Evolutionary conservation across 805 yeast species (phyloP).

Genomic region (Brettanomyces nanus): DNA sequence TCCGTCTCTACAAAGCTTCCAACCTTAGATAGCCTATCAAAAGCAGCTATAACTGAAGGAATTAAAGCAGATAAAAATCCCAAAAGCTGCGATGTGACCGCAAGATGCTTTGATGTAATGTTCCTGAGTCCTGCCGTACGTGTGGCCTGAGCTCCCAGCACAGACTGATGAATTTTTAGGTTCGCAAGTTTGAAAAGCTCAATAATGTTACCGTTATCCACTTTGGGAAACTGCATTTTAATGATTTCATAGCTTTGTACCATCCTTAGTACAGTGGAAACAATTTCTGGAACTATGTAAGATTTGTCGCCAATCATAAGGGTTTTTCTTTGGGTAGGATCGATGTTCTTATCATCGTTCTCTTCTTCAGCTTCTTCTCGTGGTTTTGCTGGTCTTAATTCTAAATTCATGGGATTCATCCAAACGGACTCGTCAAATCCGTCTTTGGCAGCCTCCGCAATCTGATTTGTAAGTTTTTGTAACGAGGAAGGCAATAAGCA

Average conservation of each 20-base stretch:
- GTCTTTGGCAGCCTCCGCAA: slow-evolving; percentile 36
- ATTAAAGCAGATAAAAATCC: slow-evolving; percentile 36
- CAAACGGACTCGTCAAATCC: slow-evolving; percentile 39
- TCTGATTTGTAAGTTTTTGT: slow-evolving; percentile 43
- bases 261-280: slow-evolving; percentile 29
- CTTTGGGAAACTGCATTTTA: slow-evolving; percentile 46
- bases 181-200: slow-evolving; percentile 46
- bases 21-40: slow-evolving; percentile 18
- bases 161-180: slow-evolving; percentile 47
- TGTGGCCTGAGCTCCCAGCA: slow-evolving; percentile 70
- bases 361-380: slow-evolving; percentile 1
- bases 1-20: slow-evolving; percentile 29
- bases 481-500: slow-evolving; percentile 40
- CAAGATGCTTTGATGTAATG: slow-evolving; percentile 64
- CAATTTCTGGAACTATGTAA: slow-evolving; percentile 49
- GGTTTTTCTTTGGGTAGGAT: slow-evolving; percentile 19
- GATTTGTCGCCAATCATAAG: slow-evolving; percentile 43
- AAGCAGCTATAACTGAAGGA: slow-evolving; percentile 26
- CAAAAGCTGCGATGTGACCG: slow-evolving; percentile 59
- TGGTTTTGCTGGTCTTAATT: slow-evolving; percentile 7
- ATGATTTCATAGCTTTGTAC: slow-evolving; percentile 50
- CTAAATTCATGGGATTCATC: slow-evolving; percentile 29
- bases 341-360: slow-evolving; percentile 6
- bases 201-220: slow-evolving; percentile 34
- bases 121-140: slow-evolving; percentile 65